Percentiles rank a stretch among this genome's conserved stretches.
Conservation (phyloP, 2,329 filamentous ascomycete genomes). For the Thielaviopsis ethacetica region DNA sequence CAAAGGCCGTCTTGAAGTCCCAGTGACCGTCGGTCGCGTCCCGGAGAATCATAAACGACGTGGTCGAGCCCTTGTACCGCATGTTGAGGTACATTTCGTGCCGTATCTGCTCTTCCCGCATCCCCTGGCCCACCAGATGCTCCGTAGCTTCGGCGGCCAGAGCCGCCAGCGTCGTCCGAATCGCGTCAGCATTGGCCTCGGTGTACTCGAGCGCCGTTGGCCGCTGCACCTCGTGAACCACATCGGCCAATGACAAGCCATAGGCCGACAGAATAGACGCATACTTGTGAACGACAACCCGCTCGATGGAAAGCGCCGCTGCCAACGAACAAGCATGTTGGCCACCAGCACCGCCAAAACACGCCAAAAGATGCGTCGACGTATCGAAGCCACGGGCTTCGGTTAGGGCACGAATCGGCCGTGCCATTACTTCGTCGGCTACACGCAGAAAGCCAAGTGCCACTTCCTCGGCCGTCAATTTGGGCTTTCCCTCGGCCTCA, state of each 20-base stretch:
- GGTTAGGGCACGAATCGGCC: constrained; percentile 77
- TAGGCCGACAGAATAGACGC: constrained; percentile 83
- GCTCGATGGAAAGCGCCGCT: constrained; percentile 64
- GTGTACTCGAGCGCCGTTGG: constrained; percentile 47
- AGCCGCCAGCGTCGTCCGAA: constrained; percentile 60
- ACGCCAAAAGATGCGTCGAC: constrained; percentile 75
- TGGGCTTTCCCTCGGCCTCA: constrained; percentile 43
- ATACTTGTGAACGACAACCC: constrained; percentile 75
- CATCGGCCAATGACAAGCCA: constrained; percentile 83
- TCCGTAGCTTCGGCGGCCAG: constrained; percentile 59
- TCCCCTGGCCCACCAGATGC: constrained; percentile 61
- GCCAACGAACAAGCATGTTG: constrained; percentile 89
- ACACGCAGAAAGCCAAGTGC: constrained; percentile 82
- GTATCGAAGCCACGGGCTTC: constrained; percentile 89
- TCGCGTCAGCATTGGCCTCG: constrained; percentile 36
- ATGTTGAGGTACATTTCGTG: constrained; percentile 93
- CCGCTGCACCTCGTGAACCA: constrained; percentile 81
- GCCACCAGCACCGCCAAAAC: constrained; percentile 81
- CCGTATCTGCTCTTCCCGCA: constrained; percentile 53
- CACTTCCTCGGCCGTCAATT: constrained; percentile 67
- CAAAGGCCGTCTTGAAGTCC: constrained; percentile 72
- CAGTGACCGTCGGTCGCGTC: constrained; percentile 50
- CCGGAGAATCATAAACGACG: constrained; percentile 75
- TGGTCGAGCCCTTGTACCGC: constrained; percentile 81
- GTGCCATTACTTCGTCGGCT: constrained; percentile 80